These are phyloP conservation scores for Brassica hybrid DNA, from an alignment of 441 rosid species.

Conservation along the genomic window DNA sequence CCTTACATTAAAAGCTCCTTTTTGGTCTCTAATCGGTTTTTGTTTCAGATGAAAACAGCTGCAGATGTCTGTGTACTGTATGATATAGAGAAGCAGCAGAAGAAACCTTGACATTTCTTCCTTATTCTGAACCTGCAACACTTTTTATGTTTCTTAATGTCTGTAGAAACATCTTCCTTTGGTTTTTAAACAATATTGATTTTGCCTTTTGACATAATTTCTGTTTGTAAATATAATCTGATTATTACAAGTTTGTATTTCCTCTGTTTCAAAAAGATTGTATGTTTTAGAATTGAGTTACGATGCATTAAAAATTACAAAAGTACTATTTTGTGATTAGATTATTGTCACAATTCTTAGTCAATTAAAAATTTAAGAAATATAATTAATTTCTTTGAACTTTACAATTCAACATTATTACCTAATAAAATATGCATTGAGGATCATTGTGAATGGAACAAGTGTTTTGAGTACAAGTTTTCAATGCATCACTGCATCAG, in stretches of 20 bases:
- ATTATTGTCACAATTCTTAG: too few species aligned
- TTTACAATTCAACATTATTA: too few species aligned
- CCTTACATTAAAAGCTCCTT: too few species aligned
- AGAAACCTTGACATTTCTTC: slow-evolving; percentile 41
- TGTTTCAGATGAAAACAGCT: slow-evolving; percentile 91
- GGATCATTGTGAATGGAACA: too few species aligned
- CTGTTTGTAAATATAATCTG: slow-evolving; percentile 31
- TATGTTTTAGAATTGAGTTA: too few species aligned
- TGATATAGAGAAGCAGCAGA: slow-evolving; percentile 77
- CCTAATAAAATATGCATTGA: too few species aligned
- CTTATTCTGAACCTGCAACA: slow-evolving; percentile 3
- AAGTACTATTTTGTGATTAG: too few species aligned
- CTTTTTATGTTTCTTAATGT: not conserved
- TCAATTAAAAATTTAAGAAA: too few species aligned
- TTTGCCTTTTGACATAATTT: slow-evolving; percentile 17
- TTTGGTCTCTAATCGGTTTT: not conserved
- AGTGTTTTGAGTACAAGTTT: not conserved
- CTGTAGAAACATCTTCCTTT: not conserved
- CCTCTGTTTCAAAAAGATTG: too few species aligned
- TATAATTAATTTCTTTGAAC: too few species aligned
- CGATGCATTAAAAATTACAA: too few species aligned
- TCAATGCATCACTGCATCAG: not conserved
- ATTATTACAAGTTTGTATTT: not conserved
- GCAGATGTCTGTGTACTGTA: slow-evolving; percentile 85
- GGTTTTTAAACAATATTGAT: slow-evolving; percentile 14